phyloP scores from a whole-genome alignment of 2,329 filamentous ascomycete genomes.

The Botrytis paeoniae region DNA sequence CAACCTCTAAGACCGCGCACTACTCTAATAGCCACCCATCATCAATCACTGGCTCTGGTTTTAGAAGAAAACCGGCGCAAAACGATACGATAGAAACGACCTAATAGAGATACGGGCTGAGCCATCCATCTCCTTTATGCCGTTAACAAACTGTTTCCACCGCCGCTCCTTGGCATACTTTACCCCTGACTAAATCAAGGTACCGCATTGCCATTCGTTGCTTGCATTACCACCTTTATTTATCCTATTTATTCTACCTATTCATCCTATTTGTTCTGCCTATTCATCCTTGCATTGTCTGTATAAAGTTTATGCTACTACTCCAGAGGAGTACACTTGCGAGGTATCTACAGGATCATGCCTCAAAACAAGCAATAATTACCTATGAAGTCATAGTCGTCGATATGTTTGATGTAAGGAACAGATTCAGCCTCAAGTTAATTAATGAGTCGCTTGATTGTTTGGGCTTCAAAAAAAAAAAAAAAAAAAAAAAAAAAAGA shows the following conservation, averaged over 20 bases:
- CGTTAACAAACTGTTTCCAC: slow-evolving; percentile 5
- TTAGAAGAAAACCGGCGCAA: background rate
- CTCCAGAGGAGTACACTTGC: background rate
- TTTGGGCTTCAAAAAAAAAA: background rate
- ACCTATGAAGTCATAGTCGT: background rate
- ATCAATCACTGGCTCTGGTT: background rate
- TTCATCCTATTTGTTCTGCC: background rate
- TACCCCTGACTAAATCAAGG: slow-evolving; percentile 27
- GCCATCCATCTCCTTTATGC: background rate
- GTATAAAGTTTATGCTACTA: background rate
- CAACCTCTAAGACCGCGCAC: background rate
- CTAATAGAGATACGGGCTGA: slow-evolving; percentile 4
- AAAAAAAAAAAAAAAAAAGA: background rate
- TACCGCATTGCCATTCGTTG: slow-evolving; percentile 23
- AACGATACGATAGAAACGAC: background rate
- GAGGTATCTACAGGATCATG: background rate
- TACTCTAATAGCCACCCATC: background rate
- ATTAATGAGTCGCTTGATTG: background rate
- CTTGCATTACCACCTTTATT: background rate
- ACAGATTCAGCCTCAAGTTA: background rate
- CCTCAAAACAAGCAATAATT: background rate
- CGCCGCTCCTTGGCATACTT: slow-evolving; percentile 14
- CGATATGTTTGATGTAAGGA: background rate
- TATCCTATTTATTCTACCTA: background rate
- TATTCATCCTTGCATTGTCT: background rate